Evolutionary conservation across 495 filamentous ascomycete species (phyloP).

Genomic region (Xylaria venustula): DNA sequence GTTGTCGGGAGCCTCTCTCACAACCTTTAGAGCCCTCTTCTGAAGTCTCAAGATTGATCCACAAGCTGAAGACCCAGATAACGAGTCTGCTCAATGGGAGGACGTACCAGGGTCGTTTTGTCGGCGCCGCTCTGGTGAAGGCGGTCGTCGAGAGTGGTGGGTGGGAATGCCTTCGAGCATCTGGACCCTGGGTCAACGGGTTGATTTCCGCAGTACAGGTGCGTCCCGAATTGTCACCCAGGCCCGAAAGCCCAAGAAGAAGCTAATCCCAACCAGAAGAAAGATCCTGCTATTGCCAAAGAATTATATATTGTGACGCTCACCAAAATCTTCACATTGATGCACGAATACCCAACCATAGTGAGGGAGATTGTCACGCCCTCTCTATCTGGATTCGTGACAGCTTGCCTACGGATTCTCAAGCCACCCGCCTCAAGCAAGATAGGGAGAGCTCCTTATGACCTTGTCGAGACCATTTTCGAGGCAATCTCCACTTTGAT

Average conservation of each 20-base stretch:
- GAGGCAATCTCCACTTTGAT: constrained; percentile 62
- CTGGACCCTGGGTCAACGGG: constrained; percentile 68
- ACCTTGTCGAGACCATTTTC: constrained; percentile 59
- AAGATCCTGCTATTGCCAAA: constrained; percentile 69
- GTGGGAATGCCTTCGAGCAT: constrained; percentile 69
- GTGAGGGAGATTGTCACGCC: constrained; percentile 88
- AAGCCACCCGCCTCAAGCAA: constrained; percentile 47
- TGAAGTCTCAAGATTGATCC: constrained; percentile 63
- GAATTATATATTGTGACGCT: constrained; percentile 71
- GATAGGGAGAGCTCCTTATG: constrained; percentile 30
- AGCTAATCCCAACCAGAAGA: constrained; percentile 54
- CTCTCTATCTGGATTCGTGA: constrained; percentile 69
- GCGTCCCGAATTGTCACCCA: constrained; percentile 22
- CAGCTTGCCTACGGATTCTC: constrained; percentile 67
- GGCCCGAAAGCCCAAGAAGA: not conserved
- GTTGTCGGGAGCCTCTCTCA: constrained; percentile 60
- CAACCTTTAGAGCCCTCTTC: constrained; percentile 48
- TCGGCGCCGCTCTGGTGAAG: constrained; percentile 74
- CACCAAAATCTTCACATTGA: constrained; percentile 76
- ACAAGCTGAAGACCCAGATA: constrained; percentile 77
- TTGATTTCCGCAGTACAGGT: constrained; percentile 70
- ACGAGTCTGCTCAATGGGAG: constrained; percentile 72
- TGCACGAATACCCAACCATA: constrained; percentile 76
- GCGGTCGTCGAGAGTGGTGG: constrained; percentile 76
- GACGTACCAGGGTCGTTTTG: constrained; percentile 68